Evolutionary conservation across 2,329 filamentous ascomycete genomes (phyloP).

Genomic region (Ophiocordyceps robertsii): DNA sequence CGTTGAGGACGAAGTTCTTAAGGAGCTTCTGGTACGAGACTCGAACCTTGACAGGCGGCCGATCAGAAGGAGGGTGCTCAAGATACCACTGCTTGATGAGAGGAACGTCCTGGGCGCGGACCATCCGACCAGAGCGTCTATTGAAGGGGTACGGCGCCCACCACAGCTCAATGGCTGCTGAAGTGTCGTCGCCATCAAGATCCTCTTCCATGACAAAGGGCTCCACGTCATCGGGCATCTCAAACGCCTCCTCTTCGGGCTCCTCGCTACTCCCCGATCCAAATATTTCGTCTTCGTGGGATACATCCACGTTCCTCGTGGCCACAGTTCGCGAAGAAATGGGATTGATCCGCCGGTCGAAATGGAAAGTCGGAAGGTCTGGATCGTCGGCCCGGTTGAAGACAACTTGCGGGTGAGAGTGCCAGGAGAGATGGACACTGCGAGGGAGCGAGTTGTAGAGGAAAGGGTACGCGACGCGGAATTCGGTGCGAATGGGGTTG

Average conservation of each 20-base stretch:
- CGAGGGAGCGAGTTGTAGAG: slow-evolving; percentile 93
- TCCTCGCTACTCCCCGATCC: slow-evolving; percentile 63
- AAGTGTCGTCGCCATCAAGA: slow-evolving; percentile 76
- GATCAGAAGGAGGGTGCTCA: slow-evolving; percentile 77
- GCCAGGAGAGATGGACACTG: slow-evolving; percentile 87
- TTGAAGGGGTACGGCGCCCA: slow-evolving; percentile 98
- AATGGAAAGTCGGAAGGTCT: slow-evolving; percentile 89
- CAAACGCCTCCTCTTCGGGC: slow-evolving; percentile 69
- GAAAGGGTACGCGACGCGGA: slow-evolving; percentile 85
- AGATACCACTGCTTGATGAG: slow-evolving; percentile 98
- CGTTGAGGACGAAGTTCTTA: slow-evolving; percentile 92
- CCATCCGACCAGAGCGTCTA: slow-evolving; percentile 86
- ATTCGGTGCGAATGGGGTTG: slow-evolving; percentile 86
- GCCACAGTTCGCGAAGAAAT: slow-evolving; percentile 91
- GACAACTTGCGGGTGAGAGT: slow-evolving; percentile 84
- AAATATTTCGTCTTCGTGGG: slow-evolving; percentile 89
- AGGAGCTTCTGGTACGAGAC: slow-evolving; percentile 97
- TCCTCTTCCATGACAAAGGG: slow-evolving; percentile 87
- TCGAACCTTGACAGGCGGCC: slow-evolving; percentile 87
- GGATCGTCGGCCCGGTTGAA: slow-evolving; percentile 81
- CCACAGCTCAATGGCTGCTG: slow-evolving; percentile 86
- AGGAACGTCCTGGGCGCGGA: slow-evolving; percentile 91
- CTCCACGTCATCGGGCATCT: slow-evolving; percentile 64
- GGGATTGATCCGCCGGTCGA: slow-evolving; percentile 94
- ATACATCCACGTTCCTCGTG: slow-evolving; percentile 83